Conservation (phyloP, 306 rosid genomes). For the Abrus pulchellus region DNA sequence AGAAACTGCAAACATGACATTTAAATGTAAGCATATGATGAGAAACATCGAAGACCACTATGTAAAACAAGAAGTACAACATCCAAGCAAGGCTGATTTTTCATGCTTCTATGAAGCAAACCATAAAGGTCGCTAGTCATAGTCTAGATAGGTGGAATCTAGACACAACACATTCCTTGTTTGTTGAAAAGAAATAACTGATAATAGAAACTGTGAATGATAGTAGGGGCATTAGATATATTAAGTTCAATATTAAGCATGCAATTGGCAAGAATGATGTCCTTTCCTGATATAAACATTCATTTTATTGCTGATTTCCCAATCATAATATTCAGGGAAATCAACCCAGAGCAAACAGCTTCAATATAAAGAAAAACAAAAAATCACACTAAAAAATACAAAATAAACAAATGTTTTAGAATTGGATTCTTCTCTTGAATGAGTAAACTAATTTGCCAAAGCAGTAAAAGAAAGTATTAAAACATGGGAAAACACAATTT, state of each 20-base stretch:
- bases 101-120: background rate
- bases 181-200: background rate
- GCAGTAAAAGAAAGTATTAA: conserved; percentile 23
- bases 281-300: too few species aligned
- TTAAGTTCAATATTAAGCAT: background rate
- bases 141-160: background rate
- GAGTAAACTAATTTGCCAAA: conserved; percentile 8
- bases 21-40: background rate
- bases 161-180: conserved; percentile 9
- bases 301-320: conserved; percentile 10
- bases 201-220: background rate
- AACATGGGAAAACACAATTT: conserved; percentile 1
- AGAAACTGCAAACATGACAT: background rate
- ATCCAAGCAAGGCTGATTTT: conserved; percentile 14
- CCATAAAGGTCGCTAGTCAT: background rate
- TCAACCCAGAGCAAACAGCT: conserved; percentile 9
- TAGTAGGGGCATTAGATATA: background rate
- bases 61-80: conserved; percentile 25
- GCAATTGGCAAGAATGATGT: background rate
- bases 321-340: conserved; percentile 30
- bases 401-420: conserved; percentile 15
- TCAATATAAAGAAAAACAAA: background rate
- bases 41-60: background rate
- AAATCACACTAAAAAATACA: background rate
- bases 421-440: background rate